phyloP scores from a whole-genome alignment of 345 rosid species.

The Angophora floribunda region DNA sequence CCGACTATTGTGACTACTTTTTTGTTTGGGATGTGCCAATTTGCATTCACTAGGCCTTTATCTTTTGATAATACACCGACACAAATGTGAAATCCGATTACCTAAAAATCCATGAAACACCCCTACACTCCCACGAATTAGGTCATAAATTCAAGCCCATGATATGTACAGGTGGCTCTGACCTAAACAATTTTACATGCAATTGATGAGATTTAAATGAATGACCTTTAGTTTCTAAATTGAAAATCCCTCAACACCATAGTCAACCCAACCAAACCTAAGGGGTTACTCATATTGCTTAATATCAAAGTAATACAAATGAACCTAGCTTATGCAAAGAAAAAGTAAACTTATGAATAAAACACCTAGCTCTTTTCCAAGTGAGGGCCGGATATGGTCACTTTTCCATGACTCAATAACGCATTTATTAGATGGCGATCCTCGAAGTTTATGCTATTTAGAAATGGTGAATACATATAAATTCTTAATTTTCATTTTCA shows the following conservation, averaged over 20 bases:
- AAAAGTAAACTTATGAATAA: not conserved
- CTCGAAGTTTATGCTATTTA: not conserved
- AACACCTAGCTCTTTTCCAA: not conserved
- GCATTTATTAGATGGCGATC: not conserved
- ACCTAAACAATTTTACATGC: accelerated
- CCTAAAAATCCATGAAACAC: not conserved
- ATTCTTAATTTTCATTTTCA: not conserved
- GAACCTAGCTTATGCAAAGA: not conserved
- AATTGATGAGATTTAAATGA: not conserved
- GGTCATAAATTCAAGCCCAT: not conserved
- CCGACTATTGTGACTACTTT: not conserved
- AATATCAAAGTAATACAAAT: not conserved
- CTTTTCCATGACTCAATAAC: not conserved
- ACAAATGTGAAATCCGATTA: not conserved
- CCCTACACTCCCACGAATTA: not conserved
- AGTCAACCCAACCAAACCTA: not conserved
- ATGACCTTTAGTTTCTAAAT: not conserved
- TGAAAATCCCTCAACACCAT: not conserved
- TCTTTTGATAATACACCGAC: not conserved
- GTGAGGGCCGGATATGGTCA: not conserved
- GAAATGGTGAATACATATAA: not conserved
- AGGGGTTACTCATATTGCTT: not conserved
- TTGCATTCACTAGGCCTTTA: not conserved
- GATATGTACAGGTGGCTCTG: not conserved
- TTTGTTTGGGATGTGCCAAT: not conserved